These are phyloP conservation scores for Miscanthus lutarioriparius DNA, from an alignment of 176 grass and related monocot genomes.

Conservation along the genomic window DNA sequence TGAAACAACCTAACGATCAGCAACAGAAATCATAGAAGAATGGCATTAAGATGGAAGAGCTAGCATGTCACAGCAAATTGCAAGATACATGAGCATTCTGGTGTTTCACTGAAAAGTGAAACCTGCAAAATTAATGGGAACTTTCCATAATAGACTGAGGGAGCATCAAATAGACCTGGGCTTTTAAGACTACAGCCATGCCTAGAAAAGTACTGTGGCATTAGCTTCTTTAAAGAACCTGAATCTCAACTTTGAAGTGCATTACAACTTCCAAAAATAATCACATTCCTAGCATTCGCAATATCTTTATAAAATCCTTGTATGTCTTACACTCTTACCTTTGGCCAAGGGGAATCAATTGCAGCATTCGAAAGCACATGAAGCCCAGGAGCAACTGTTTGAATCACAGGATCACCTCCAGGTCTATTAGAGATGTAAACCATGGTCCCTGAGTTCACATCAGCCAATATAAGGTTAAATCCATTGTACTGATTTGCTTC, in stretches of 20 bases:
- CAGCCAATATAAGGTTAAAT: slow-evolving; percentile 81
- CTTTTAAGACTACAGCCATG: neutral
- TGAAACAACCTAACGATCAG: neutral
- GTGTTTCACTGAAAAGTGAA: neutral
- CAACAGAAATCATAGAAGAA: neutral
- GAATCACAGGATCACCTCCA: slow-evolving; percentile 50
- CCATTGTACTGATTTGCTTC: slow-evolving; percentile 88
- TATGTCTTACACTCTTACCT: slow-evolving; percentile 44
- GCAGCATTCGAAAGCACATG: slow-evolving; percentile 92
- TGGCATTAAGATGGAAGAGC: neutral
- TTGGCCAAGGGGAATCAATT: slow-evolving; percentile 83
- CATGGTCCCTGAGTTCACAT: slow-evolving; percentile 70
- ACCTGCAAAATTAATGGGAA: neutral
- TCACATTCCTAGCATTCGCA: neutral
- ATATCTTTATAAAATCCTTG: neutral
- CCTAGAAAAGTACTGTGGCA: neutral
- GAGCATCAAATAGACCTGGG: neutral
- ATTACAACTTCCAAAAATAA: slow-evolving; percentile 13
- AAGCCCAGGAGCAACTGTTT: slow-evolving; percentile 64
- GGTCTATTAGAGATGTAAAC: slow-evolving; percentile 86
- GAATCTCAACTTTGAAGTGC: neutral
- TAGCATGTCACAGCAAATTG: slow-evolving; percentile 5
- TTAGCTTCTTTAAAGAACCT: neutral
- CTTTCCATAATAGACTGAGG: neutral
- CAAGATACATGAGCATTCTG: neutral